Percentiles rank a stretch among this genome's conserved stretches.
Conservation (phyloP, 495 filamentous ascomycete genomes). For the Penicillium parvum region DNA sequence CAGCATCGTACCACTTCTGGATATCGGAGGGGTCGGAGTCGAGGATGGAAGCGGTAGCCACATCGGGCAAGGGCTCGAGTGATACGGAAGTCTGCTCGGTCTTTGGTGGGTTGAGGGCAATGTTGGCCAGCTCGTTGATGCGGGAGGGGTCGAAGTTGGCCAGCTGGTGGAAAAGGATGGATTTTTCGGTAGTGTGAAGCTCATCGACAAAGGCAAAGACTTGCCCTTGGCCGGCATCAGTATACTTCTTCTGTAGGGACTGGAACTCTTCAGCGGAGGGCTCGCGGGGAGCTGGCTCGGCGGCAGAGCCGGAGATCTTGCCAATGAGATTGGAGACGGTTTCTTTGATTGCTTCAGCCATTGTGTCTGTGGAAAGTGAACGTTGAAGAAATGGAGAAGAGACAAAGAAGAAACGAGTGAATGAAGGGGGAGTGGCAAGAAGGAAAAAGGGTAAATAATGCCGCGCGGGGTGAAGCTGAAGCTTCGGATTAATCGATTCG, state of each 20-base stretch:
- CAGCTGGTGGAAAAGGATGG: constrained; percentile 75
- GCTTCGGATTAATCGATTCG: constrained; percentile 1
- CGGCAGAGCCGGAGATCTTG: constrained; percentile 47
- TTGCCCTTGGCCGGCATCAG: constrained; percentile 75
- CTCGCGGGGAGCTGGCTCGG: constrained; percentile 51
- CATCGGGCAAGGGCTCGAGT: constrained; percentile 87
- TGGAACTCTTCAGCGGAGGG: constrained; percentile 71
- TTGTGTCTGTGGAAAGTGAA: constrained; percentile 25
- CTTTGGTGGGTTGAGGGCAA: constrained; percentile 73
- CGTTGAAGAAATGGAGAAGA: background rate
- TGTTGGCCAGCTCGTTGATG: constrained; percentile 79
- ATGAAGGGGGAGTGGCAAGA: constrained; percentile 1
- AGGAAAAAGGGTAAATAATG: constrained; percentile 19
- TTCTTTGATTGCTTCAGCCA: constrained; percentile 45
- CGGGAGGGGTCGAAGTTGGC: constrained; percentile 70
- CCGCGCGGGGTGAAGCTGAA: constrained; percentile 28
- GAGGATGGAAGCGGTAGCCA: constrained; percentile 82
- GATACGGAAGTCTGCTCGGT: constrained; percentile 43
- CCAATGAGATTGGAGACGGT: constrained; percentile 56
- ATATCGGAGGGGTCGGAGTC: constrained; percentile 80
- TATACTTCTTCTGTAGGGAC: constrained; percentile 72
- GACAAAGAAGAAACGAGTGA: background rate
- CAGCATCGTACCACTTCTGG: constrained; percentile 78
- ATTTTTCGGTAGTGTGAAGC: constrained; percentile 67
- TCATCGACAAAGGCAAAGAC: constrained; percentile 89